phyloP scores from a whole-genome alignment of 1,139 yeast species.

The Pichia sp. region DNA sequence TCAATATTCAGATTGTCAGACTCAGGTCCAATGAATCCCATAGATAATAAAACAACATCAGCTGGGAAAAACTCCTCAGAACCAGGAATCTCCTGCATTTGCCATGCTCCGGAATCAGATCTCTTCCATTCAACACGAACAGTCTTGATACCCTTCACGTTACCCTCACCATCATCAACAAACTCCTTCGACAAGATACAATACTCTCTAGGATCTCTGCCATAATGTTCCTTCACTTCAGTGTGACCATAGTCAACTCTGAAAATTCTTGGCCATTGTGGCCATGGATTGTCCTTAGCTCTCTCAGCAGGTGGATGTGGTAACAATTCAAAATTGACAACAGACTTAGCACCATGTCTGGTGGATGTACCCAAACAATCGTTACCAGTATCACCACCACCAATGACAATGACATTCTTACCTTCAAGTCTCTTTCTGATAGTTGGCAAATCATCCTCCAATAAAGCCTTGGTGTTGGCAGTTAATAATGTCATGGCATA shows the following conservation, averaged over 20 bases:
- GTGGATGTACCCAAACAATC: constrained; percentile 98
- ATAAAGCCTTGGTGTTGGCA: constrained; percentile 82
- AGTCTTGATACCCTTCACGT: constrained; percentile 89
- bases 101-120: constrained; percentile 96
- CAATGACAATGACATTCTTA: constrained; percentile 90
- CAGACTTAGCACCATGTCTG: constrained; percentile 96
- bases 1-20: constrained; percentile 65
- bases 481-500: constrained; percentile 92
- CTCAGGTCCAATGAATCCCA: constrained; percentile 98
- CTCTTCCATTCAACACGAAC: constrained; percentile 98
- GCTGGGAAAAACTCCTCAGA: constrained; percentile 94
- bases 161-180: constrained; percentile 89
- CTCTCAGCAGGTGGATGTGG: constrained; percentile 87
- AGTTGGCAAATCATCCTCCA: constrained; percentile 74
- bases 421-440: constrained; percentile 69
- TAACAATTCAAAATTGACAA: constrained; percentile 85
- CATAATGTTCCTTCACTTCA: constrained; percentile 91
- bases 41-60: constrained; percentile 84
- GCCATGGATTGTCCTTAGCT: constrained; percentile 98
- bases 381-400: constrained; percentile 99
- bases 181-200: constrained; percentile 93
- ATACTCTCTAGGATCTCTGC: constrained; percentile 96
- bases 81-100: constrained; percentile 96
- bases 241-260: constrained; percentile 97
- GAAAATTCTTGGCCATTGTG: constrained; percentile 98